Percentiles rank a stretch among this genome's conserved stretches.
phyloP scores from a whole-genome alignment of 202 grass and related monocot species.

The Musa balbisiana region DNA sequence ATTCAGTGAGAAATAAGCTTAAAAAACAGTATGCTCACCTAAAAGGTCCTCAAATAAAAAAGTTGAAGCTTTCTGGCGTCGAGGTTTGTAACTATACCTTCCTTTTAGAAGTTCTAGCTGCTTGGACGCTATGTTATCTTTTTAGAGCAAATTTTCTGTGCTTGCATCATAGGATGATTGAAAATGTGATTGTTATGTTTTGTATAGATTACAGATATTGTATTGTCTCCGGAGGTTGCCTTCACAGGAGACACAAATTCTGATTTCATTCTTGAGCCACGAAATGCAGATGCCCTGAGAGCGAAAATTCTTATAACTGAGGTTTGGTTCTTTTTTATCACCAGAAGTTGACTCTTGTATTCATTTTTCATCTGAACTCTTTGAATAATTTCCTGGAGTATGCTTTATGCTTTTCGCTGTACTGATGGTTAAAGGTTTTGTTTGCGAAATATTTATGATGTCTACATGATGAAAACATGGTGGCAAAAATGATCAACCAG shows the following conservation, averaged over 20 bases:
- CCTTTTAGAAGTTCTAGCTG: neutral
- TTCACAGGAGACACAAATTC: constrained; percentile 79
- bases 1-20: constrained; percentile 79
- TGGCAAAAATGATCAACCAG: no score
- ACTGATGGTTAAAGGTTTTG: neutral
- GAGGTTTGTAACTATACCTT: constrained; percentile 43
- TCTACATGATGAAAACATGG: no score
- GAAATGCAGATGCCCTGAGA: constrained; percentile 89
- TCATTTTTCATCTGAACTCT: neutral
- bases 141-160: neutral
- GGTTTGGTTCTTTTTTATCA: constrained; percentile 29
- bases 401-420: neutral
- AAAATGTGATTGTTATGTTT: neutral
- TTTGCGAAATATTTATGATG: no score
- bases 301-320: constrained; percentile 88
- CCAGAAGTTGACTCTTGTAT: neutral
- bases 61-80: constrained; percentile 67
- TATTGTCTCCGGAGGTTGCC: constrained; percentile 82
- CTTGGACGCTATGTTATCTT: neutral
- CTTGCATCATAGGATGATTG: neutral
- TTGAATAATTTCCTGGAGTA: no score
- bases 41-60: constrained; percentile 77
- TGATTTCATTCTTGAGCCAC: constrained; percentile 91
- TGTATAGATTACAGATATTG: constrained; percentile 68
- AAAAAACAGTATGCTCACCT: constrained; percentile 83